phyloP scores from a whole-genome alignment of 1,139 yeast species.

The Saccharomyces hybrid region DNA sequence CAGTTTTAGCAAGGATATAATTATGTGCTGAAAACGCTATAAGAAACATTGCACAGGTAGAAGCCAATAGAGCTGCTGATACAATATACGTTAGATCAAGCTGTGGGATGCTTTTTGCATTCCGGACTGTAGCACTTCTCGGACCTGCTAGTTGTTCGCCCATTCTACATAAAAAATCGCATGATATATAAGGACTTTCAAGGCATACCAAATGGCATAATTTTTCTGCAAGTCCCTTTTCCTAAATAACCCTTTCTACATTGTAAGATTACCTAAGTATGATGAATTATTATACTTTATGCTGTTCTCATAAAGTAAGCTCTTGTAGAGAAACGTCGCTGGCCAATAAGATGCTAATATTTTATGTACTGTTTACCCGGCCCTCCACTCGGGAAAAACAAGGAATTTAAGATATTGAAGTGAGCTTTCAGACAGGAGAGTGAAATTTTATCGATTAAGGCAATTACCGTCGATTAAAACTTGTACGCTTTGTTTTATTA shows the following conservation, averaged over 20 bases:
- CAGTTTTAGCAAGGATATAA: too few species aligned
- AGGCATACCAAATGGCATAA: neutral
- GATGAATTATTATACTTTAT: neutral
- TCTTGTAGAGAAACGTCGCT: neutral
- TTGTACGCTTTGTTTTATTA: too few species aligned
- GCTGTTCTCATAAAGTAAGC: neutral
- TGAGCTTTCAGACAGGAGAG: neutral
- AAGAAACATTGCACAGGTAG: too few species aligned
- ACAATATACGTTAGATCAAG: too few species aligned
- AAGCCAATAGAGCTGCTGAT: too few species aligned
- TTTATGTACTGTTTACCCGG: neutral
- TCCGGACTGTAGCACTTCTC: too few species aligned
- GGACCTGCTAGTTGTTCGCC: too few species aligned
- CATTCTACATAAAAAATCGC: too few species aligned
- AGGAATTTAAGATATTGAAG: neutral
- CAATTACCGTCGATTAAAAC: too few species aligned
- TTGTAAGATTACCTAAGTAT: neutral
- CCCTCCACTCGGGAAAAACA: neutral
- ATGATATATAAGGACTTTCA: neutral
- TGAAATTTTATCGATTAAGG: neutral
- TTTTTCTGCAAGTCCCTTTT: neutral
- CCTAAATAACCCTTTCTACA: neutral
- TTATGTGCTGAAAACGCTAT: too few species aligned
- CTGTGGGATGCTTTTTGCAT: too few species aligned
- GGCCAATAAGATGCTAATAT: neutral